Conservation (phyloP, 176 grass and related monocot species). For the Dendrocalamus sinicus region DNA sequence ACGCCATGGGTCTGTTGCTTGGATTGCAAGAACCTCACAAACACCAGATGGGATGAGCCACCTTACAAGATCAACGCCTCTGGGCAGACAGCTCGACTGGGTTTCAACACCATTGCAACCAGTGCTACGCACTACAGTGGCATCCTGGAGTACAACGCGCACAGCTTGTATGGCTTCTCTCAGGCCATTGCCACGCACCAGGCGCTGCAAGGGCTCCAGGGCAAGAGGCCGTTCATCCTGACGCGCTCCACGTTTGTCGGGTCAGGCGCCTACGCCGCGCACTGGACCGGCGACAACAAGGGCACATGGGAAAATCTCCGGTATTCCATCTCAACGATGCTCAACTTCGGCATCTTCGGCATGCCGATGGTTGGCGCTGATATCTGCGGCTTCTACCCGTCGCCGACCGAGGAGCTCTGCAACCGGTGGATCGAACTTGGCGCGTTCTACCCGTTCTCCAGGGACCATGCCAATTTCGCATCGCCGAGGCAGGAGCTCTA, state of each 20-base stretch:
- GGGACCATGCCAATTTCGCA: conserved; percentile 92
- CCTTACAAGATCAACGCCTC: conserved; percentile 99
- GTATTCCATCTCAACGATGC: conserved; percentile 76
- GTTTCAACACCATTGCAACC: conserved; percentile 83
- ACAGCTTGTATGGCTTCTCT: conserved; percentile 88
- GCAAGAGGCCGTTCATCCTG: conserved; percentile 92
- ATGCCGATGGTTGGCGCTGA: conserved; percentile 94
- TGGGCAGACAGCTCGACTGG: conserved; percentile 56
- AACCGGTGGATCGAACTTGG: conserved; percentile 94
- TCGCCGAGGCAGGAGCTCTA: conserved; percentile 87
- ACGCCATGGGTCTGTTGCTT: conserved; percentile 89
- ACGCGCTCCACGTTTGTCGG: conserved; percentile 79
- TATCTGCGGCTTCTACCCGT: conserved; percentile 84
- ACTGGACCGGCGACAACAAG: conserved; percentile 96
- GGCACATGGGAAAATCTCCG: conserved; percentile 86
- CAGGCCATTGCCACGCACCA: conserved; percentile 82
- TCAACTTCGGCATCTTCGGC: conserved; percentile 93
- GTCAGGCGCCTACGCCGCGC: conserved; percentile 71
- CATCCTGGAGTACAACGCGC: conserved; percentile 84
- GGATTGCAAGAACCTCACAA: conserved; percentile 97
- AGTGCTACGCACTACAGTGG: conserved; percentile 74
- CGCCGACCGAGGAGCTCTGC: conserved; percentile 78
- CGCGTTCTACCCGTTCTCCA: conserved; percentile 94
- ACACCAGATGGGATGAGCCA: conserved; percentile 83
- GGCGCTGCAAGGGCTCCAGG: conserved; percentile 63